Base-by-base conservation (phyloP, 441 rosid genomes). In the Jatropha multifida region DNA sequence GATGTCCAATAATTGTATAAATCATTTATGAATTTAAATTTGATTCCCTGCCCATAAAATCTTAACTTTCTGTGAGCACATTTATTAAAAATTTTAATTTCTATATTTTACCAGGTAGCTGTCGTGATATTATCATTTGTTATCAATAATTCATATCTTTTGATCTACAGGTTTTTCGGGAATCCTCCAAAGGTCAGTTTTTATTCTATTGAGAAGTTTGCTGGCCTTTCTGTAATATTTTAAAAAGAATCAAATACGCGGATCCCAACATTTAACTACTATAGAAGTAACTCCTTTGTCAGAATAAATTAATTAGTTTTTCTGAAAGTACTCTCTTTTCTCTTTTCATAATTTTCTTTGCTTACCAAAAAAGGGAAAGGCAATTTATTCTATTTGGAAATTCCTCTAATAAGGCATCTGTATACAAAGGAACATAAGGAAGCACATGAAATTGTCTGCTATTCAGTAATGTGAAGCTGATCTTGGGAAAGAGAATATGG, bases 171-270 rank as follows among this genome's bases (percentile, higher is more conserved):
- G 89, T 87, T 73, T 73, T 90, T 68, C 91, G 97, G 74, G 97
- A 95, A 88, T 85, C 98, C 76, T 86, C 81, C 78, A 86, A 83
- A 83, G 92, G 99, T 95, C 51, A 18, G 18, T 54, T 71, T 73
- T 68, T 15, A 46, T 73, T 66, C 37, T 49, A 37, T 74, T 64
- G 44, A 12, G 63, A 74, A 51, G 58, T 55, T 37, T 72, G 10
- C n/a, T 72, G 58, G 27, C 38, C 14, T 61, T 38, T 65, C 42
- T 62, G 7, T 44, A 32, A 32, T 69, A 23, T 68, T 17, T 56
- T 15, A n/a, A 42, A 71, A 74, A 44, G 51, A 48, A 76, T 46
- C n/a, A 38, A 61, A 58, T 27, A 63, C 38, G 74, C 26, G 71
- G 17, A 14, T 15, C 26, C 55, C 40, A 65, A 12, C 23, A 17